Conservation (phyloP, 768 basidiomycete species). For the Boletus eberwhitei region DNA sequence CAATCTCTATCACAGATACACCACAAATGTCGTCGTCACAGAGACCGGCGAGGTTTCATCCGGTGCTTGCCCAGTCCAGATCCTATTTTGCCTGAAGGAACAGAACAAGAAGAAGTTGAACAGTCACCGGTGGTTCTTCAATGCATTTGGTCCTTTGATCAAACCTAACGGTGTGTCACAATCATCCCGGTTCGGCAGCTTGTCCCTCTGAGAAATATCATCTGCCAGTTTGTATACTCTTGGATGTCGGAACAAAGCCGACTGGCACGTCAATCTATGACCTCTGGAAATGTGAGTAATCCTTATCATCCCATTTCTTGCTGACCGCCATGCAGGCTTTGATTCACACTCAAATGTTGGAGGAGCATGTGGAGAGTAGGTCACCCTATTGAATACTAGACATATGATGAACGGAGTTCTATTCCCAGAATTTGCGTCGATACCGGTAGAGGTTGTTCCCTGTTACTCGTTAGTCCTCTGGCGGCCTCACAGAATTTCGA, state of each 20-base stretch:
- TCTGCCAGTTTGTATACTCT: conserved; percentile 71
- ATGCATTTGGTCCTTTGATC: conserved; percentile 86
- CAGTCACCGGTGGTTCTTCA: conserved; percentile 97
- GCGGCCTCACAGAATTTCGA: conserved; percentile 97
- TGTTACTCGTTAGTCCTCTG: conserved; percentile 70
- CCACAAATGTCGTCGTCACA: conserved; percentile 73
- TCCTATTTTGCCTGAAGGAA: conserved; percentile 90
- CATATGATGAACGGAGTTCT: not conserved
- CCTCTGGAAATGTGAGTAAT: conserved; percentile 79
- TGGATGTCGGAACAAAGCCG: conserved; percentile 96
- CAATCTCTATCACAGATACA: conserved; percentile 49
- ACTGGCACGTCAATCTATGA: conserved; percentile 94
- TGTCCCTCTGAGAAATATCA: not conserved
- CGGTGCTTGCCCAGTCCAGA: conserved; percentile 77
- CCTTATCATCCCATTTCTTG: not conserved
- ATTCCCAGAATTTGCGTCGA: conserved; percentile 72
- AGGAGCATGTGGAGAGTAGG: conserved; percentile 92
- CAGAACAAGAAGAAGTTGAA: conserved; percentile 98
- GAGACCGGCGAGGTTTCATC: conserved; percentile 76
- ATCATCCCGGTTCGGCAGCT: not conserved
- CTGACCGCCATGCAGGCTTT: conserved; percentile 43
- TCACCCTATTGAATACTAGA: not conserved
- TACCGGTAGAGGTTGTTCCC: conserved; percentile 66
- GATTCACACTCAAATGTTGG: conserved; percentile 84
- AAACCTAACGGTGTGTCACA: conserved; percentile 67